Evolutionary conservation across 2,329 filamentous ascomycete genomes (phyloP).

Genomic region (Penicillium sp.): DNA sequence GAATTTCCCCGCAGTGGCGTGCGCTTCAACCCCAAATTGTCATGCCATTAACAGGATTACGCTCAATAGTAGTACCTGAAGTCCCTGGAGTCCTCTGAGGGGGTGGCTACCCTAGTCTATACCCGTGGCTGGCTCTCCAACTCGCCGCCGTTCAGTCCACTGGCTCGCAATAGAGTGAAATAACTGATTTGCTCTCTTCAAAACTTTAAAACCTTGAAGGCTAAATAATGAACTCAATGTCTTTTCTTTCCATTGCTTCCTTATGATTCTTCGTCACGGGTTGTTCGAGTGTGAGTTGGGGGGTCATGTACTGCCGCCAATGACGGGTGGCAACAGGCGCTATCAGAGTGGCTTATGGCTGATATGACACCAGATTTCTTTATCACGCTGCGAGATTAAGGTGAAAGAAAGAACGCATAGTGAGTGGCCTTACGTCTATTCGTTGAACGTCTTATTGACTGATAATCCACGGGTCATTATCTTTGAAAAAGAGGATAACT

Average conservation of each 20-base stretch:
- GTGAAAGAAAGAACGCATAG: neutral
- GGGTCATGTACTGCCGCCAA: neutral
- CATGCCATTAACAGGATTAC: neutral
- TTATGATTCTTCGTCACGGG: neutral
- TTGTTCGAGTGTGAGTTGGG: neutral
- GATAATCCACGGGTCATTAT: neutral
- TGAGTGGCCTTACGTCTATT: neutral
- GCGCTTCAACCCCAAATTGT: neutral
- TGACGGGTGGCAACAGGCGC: neutral
- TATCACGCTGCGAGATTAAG: neutral
- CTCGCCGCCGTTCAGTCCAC: neutral
- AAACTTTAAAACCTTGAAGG: neutral
- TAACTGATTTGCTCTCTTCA: neutral
- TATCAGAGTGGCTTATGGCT: neutral
- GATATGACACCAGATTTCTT: neutral
- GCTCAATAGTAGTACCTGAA: neutral
- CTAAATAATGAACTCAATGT: neutral
- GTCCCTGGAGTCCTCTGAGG: neutral
- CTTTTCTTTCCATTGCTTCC: neutral
- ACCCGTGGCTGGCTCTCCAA: neutral
- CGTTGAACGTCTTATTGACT: neutral
- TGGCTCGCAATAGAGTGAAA: neutral
- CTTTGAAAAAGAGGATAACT: neutral
- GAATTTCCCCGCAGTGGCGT: constrained; percentile 4
- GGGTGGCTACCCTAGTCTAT: neutral